Base-by-base conservation (phyloP, 306 rosid species). In the Fagus crenata region DNA sequence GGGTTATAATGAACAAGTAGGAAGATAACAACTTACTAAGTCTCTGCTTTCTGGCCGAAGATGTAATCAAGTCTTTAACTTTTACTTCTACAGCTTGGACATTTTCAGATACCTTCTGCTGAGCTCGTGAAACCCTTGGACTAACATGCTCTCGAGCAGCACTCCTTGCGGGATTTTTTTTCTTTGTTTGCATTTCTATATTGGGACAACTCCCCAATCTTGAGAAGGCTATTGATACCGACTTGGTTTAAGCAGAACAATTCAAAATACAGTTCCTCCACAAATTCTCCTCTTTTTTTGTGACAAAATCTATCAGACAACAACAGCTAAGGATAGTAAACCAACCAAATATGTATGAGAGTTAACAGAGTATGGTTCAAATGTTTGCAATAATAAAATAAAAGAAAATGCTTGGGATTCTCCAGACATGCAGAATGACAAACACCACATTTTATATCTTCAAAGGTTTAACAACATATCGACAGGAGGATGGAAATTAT, bases 161-260 rank as follows among this genome's bases (percentile, higher is more conserved):
- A 80, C 81, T 75, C 85, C 87, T 83, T 80, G 88, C 86, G 18
- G 80, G 75, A 72, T 84, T 55, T 71, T 90, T 91, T 81, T 89
- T 91, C 92, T 85, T 91, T 32, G 91, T 89, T 83, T 86, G 97
- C 98, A 93, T 89, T 81, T 87, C 78, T 22, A 81, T 76, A 76
- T 74, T 40, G 53, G 61, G 42, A 53, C 67, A 75, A 83, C 35
- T 61, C 13, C 55, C 60, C n/a, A 67, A 56, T 56, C 18, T 81
- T 55, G 43, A 64, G 53, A 82, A 12, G 68, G 15, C 76, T 72
- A 60, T 55, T 33, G 15, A 65, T 0, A 53, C 68, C 78, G 31
- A 75, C 40, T 80, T 73, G 28, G 69, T 41, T 84, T 74, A 15
- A 32, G 84, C 49, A 59, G 75, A 40, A 68, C 76, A 72, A 53